Base-by-base conservation (phyloP, 345 rosid genomes). In the Hibiscus syriacus region DNA sequence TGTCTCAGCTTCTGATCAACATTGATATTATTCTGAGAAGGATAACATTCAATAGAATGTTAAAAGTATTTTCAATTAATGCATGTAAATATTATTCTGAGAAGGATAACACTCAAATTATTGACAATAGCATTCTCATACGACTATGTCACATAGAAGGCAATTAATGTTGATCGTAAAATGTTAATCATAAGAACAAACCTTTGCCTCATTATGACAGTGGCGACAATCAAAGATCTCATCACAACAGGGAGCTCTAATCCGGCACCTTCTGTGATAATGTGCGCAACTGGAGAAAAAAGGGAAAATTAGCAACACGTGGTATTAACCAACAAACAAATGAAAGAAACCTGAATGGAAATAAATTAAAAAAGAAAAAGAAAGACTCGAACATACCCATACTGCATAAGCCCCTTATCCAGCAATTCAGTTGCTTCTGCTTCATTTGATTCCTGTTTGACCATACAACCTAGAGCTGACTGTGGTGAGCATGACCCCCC, bases 201-300 rank as follows among this genome's bases (percentile, higher is more conserved):
- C 89, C 86, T 77, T 82, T 19, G 82, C 87, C 67, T 92, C 95
- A 43, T 92, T 77, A 71, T 92, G 98, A 76, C 98, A 92, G 70
- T 90, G 98, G 48, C 85, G 97, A 68, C 98, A 92, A 81, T 82
- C 88, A 80, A 86, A 90, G 17, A 86, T 73, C 78, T 86, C 91
- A 46, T 78, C 78, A 68, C 98, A 92, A 74, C 98, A 92, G 67
- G 98, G 98, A 64, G 97, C 92, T 83, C 82, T 84, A 66, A 92
- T 80, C 68, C 73, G 79, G 66, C 97, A 92, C 69, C 91, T 85
- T 78, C 97, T 70, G 38, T 72, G 80, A 75, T 88, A 92, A 71
- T 90, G 95, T 3, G 79, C 70, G 70, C 95, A 90, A 69, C 95
- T 92, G 84, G 74, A 75, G 71, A 56, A 56, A 68, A 56, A 66